Evolutionary conservation across 192 early-diverging fungal species (phyloP), one percentile per base, ranked within the genome.

Genomic region (Backusella macrospora): DNA sequence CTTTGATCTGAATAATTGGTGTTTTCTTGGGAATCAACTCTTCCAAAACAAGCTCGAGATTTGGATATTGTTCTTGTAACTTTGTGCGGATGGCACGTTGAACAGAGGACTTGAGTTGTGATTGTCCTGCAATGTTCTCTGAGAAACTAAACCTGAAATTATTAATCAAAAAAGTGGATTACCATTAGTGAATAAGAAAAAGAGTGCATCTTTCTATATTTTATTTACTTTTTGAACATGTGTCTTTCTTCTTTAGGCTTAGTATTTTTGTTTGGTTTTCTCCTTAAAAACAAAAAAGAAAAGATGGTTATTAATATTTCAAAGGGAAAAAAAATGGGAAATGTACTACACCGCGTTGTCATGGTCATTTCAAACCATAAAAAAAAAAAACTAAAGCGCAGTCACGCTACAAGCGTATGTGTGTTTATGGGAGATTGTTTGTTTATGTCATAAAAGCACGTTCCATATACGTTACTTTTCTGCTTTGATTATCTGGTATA

Each of bases 11-110:
- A 44, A 93, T 80, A 74, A 98, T 75, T 29, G 91, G 92, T 15
- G 93, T 81, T 81, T 98, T 99, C 77, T 99, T 99, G n/a, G 98
- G 98, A 73, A 99, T 81, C 21, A 99, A 82, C 43, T 98, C 96
- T 75, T 99, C 96, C 52, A 98, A 84, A 78, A 92, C 86, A 14
- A 92, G 82, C 72, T 92, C 92, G 4, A 99, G 83, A 34, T 83
- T 84, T n/a, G 96, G 96, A 77, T 94, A 97, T 77, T 97, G 92
- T 59, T 94, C 94, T 42, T 89, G 65, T 29, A 98, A 92, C 84
- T 94, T 95, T 44, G 91, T 78, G 55, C 96, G 88, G 73, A 98
- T 92, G 0, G 78, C 83, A 38, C 97, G 89, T 73, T 96, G 93
- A 18, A 95, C 93, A 34, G 98, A 98, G 40, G 94, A 91, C 84